Base-by-base conservation (phyloP, 1,284 basidiomycete species). In the Mycena sp. region DNA sequence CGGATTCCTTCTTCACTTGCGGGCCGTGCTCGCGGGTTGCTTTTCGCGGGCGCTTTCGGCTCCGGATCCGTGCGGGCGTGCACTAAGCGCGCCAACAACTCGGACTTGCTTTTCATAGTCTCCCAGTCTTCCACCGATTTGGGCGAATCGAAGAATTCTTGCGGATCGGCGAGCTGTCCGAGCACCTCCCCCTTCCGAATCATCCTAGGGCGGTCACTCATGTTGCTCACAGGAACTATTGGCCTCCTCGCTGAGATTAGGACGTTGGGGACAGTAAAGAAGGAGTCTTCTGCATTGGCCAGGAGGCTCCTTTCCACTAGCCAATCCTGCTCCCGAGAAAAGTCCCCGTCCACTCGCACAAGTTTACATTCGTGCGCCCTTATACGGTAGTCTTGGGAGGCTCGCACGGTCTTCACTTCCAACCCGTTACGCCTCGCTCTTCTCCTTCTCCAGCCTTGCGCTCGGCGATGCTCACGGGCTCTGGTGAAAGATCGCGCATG, bases 401-500 rank as follows among this genome's bases (percentile, higher is more conserved):
- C 57, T 22, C 18, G n/a, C 0, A 60, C 16, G 3, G 20, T 41
- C n/a, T n/a, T 59, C 0, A n/a, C 38, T 16, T 6, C 39, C 4
- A 13, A 0, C 7, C 57, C 20, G 5, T 41, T 60, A 2, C 7
- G 18, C 10, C 11, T 9, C 4, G 46, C 18, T 6, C 46, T 34
- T 1, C 30, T 25, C 7, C 44, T 16, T 2, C 30, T 30, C 3
- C 13, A n/a, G 18, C 34, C 30, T 8, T 25, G 4, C 16, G 4
- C 44, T 37, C 0, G 20, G 9, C 9, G 46, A 25, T 11, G 46
- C 16, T 11, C 48, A n/a, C 6, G 44, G 20, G 8, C 4, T 37
- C 0, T 8, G 4, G 9, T 18, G 8, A 6, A 5, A 4, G 18
- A 22, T 3, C 2, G 5, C 0, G 16, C 22, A 8, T 20, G 46